Evolutionary conservation across 306 rosid genomes (phyloP).

Genomic region (Coriaria nepalensis): DNA sequence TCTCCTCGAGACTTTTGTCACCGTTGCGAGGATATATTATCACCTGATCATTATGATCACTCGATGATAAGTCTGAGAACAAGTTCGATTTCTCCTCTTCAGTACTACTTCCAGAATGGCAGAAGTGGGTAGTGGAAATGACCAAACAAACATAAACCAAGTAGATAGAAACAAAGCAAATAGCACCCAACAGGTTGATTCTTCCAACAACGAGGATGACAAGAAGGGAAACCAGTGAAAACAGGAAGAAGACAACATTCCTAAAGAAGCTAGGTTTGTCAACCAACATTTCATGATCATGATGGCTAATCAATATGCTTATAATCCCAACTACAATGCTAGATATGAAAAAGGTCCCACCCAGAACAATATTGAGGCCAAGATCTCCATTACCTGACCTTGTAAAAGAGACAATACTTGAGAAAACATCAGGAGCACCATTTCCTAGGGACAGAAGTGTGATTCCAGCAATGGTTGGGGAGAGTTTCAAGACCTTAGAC

Average conservation of each 20-base stretch:
- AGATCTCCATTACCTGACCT: slow-evolving; percentile 35
- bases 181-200: slow-evolving; percentile 46
- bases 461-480: slow-evolving; percentile 86
- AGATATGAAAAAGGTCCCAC: slow-evolving; percentile 62
- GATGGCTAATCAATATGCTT: slow-evolving; percentile 28
- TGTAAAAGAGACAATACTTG: slow-evolving; percentile 55
- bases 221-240: slow-evolving; percentile 33
- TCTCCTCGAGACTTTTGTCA: slow-evolving; percentile 2
- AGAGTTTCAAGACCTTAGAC: slow-evolving; percentile 42
- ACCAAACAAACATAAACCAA: slow-evolving; percentile 39
- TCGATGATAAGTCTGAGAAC: not conserved
- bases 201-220: slow-evolving; percentile 36
- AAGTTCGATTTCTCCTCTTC: slow-evolving; percentile 1
- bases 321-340: slow-evolving; percentile 56
- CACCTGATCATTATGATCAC: not conserved
- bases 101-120: slow-evolving; percentile 5
- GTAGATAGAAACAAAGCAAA: slow-evolving; percentile 44
- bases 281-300: slow-evolving; percentile 17
- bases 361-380: slow-evolving; percentile 63
- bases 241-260: slow-evolving; percentile 46
- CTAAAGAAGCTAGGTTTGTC: slow-evolving; percentile 43
- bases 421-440: slow-evolving; percentile 82
- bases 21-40: not conserved
- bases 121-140: slow-evolving; percentile 42
- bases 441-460: slow-evolving; percentile 82